These are phyloP conservation scores for Endoconidiophora laricicola DNA, from an alignment of 2,329 filamentous ascomycete genomes.

Conservation along the genomic window DNA sequence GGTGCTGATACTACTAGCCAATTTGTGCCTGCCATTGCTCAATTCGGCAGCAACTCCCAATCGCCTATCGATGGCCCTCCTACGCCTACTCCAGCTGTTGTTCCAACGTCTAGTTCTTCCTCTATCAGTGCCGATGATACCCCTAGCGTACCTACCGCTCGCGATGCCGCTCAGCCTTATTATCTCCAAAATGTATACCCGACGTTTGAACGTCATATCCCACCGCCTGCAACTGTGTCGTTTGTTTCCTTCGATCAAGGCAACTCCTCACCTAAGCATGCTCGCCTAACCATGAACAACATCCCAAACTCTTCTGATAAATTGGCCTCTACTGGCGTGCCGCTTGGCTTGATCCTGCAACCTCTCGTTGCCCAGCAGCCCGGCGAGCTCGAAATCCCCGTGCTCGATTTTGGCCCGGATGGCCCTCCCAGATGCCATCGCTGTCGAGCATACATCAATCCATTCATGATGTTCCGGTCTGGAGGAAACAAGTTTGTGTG, in stretches of 20 bases:
- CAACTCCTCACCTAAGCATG: constrained; percentile 88
- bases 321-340: constrained; percentile 62
- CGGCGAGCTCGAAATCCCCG: constrained; percentile 74
- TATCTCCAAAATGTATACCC: constrained; percentile 82
- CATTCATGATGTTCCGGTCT: constrained; percentile 92
- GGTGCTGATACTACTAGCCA: constrained; percentile 17
- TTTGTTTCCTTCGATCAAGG: constrained; percentile 94
- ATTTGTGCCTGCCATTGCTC: constrained; percentile 19
- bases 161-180: constrained; percentile 67
- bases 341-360: constrained; percentile 75
- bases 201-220: constrained; percentile 85
- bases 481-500: constrained; percentile 95
- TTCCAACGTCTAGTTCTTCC: constrained; percentile 18
- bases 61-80: constrained; percentile 18
- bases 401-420: constrained; percentile 83
- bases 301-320: constrained; percentile 74
- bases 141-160: constrained; percentile 72
- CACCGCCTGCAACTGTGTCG: constrained; percentile 72
- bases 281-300: constrained; percentile 80
- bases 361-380: constrained; percentile 69
- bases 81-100: constrained; percentile 16
- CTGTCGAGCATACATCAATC: constrained; percentile 94
- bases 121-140: constrained; percentile 83
- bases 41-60: constrained; percentile 18
- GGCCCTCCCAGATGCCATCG: constrained; percentile 83